Percentiles rank a stretch among this genome's conserved stretches.
phyloP scores from a whole-genome alignment of 495 filamentous ascomycete species.

The Neurospora sp. region DNA sequence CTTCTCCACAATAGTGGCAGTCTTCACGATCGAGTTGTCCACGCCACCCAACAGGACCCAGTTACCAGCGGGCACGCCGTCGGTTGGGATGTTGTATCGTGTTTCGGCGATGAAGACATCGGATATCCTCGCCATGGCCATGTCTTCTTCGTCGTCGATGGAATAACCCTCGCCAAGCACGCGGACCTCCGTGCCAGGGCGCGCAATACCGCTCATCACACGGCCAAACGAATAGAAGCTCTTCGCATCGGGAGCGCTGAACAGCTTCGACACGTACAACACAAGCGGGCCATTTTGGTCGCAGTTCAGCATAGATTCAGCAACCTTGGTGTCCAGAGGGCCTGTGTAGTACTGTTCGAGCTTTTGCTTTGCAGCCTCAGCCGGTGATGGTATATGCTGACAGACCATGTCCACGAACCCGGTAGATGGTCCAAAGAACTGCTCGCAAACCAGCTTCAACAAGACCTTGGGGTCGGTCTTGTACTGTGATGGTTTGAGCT shows the following conservation, averaged over 20 bases:
- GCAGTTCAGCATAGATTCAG: conserved; percentile 67
- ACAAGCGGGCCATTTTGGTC: conserved; percentile 85
- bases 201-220: conserved; percentile 87
- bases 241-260: conserved; percentile 77
- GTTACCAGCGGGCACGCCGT: conserved; percentile 92
- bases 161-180: conserved; percentile 95
- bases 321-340: conserved; percentile 80
- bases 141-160: conserved; percentile 95
- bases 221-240: conserved; percentile 82
- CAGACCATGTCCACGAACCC: conserved; percentile 96
- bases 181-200: conserved; percentile 70
- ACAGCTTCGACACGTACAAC: conserved; percentile 85
- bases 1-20: conserved; percentile 82
- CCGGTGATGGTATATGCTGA: conserved; percentile 80
- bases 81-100: conserved; percentile 80
- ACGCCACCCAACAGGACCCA: conserved; percentile 84
- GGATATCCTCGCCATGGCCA: conserved; percentile 79
- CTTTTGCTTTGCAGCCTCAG: conserved; percentile 63
- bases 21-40: conserved; percentile 97
- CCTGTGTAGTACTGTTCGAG: conserved; percentile 88
- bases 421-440: conserved; percentile 79
- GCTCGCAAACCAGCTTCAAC: conserved; percentile 79
- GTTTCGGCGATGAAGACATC: conserved; percentile 92
- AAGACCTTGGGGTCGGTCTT: conserved; percentile 82
- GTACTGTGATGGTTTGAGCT: conserved; percentile 82